Conservation (phyloP, 164 flowering plant genomes). For the Brasenia schreberi region DNA sequence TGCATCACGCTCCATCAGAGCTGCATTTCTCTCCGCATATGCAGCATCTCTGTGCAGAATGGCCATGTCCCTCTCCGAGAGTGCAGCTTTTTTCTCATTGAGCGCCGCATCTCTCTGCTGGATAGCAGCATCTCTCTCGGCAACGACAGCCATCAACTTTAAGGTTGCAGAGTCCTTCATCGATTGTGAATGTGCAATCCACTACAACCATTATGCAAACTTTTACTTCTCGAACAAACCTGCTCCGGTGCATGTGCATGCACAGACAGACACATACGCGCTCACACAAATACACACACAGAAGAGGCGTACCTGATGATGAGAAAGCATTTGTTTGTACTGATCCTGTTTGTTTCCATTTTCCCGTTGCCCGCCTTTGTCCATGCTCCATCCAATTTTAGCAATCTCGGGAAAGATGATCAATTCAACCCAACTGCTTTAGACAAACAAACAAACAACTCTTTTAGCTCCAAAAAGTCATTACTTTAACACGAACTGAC, state of each 20-base stretch:
- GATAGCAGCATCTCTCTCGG: constrained; percentile 78
- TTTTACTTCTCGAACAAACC: too few relatives aligned
- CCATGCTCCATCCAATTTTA: constrained; percentile 34
- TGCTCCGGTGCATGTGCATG: too few relatives aligned
- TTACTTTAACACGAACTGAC: too few relatives aligned
- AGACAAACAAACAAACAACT: too few relatives aligned
- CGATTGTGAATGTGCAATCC: constrained; percentile 47
- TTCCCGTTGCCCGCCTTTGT: constrained; percentile 75
- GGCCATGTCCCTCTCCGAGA: constrained; percentile 60
- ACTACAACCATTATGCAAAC: constrained; percentile 24
- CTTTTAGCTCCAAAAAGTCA: too few relatives aligned
- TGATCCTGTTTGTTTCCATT: constrained; percentile 65
- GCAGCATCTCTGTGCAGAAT: constrained; percentile 56
- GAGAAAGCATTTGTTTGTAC: constrained; percentile 35
- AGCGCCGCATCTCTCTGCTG: constrained; percentile 59
- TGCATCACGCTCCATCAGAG: constrained; percentile 40
- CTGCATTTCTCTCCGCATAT: constrained; percentile 52
- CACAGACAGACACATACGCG: too few relatives aligned
- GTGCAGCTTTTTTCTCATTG: constrained; percentile 53
- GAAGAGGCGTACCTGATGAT: constrained; percentile 39
- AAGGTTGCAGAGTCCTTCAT: constrained; percentile 56
- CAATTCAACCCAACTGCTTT: too few relatives aligned
- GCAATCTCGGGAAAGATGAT: background rate
- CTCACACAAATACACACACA: too few relatives aligned
- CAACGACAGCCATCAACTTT: constrained; percentile 48